Evolutionary conservation across 257 asterid species (phyloP), one percentile per base, ranked within the genome.

Genomic region (Ajuga chamaepitys): DNA sequence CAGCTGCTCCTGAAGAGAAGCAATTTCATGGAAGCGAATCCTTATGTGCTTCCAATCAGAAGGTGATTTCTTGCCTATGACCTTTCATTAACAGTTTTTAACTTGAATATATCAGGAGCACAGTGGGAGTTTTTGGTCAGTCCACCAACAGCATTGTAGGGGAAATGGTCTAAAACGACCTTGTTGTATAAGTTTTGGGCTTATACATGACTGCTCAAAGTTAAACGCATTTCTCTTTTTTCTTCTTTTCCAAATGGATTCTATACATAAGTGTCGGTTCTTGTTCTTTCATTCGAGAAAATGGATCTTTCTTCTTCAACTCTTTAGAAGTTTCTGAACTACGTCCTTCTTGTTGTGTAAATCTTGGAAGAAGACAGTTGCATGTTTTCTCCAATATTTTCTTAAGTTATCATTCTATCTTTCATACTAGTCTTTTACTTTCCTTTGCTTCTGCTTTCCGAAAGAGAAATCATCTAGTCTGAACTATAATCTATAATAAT

Each of bases 71-170:
- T 45, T 35, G 56, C 30, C 26, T 34, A 9, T 5, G 52, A 76
- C 57, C 16, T n/a, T 64, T 45, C 35, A 4, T 58, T 51, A 8
- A 11, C 72, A 64, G 32, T 38, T 5, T 44, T 51, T 12, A 46
- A 59, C 34, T 71, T 65, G 62, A 55, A 58, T 38, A 35, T 16
- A 58, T 42, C 78, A 78, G 76, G 81, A 24, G 61, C 67, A 16
- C 71, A 37, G 69, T 58, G 66, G 74, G 71, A 70, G 80, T 45
- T 67, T 47, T 51, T 72, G 64, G 67, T 76, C 82, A 66, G 78
- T 74, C 57, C 45, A 58, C 80, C 82, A 82, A 76, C 82, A 76
- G 84, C 82, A 64, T 74, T 76, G 87, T 82, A 71, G 82, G 87
- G 87, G 82, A 71, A 78, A 67, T 56, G 77, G 80, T 72, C 59